Evolutionary conservation across 345 rosid genomes (phyloP).

Genomic region (Orychophragmus violaceus): DNA sequence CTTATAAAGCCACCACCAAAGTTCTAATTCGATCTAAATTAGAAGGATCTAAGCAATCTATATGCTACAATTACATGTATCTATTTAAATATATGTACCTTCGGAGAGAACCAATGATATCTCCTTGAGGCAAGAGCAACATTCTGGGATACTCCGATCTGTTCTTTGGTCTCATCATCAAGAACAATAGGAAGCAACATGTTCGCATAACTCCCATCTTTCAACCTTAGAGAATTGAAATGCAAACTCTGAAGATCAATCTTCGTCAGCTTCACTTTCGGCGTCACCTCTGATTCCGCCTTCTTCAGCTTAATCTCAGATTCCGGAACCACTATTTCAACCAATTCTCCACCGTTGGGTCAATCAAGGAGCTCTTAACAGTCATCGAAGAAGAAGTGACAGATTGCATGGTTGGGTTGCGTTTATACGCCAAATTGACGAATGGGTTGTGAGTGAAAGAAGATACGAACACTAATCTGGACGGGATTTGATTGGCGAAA

Average conservation of each 20-base stretch:
- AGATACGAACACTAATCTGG: background rate
- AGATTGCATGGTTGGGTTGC: slow-evolving; percentile 26
- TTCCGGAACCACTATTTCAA: slow-evolving; percentile 67
- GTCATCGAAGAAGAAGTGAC: slow-evolving; percentile 8
- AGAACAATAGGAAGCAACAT: slow-evolving; percentile 96
- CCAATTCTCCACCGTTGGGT: slow-evolving; percentile 76
- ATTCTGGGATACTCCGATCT: slow-evolving; percentile 46
- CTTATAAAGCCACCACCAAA: background rate
- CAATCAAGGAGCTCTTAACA: slow-evolving; percentile 69
- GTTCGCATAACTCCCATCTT: slow-evolving; percentile 55
- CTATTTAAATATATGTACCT: slow-evolving; percentile 30
- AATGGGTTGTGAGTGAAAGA: slow-evolving; percentile 40
- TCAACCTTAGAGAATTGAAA: too few species aligned
- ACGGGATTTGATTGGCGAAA: slow-evolving; percentile 26
- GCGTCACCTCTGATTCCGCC: too few species aligned
- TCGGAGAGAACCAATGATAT: slow-evolving; percentile 56
- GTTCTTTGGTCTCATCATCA: slow-evolving; percentile 71
- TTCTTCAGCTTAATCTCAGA: slow-evolving; percentile 39
- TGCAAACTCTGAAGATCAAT: too few species aligned
- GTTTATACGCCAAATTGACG: slow-evolving; percentile 9
- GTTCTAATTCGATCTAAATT: background rate
- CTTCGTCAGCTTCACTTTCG: too few species aligned
- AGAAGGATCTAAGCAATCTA: background rate
- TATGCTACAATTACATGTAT: background rate
- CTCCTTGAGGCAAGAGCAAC: slow-evolving; percentile 64